These are phyloP conservation scores for Penicillium alfredii DNA, from an alignment of 495 filamentous ascomycete species.

Conservation along the genomic window DNA sequence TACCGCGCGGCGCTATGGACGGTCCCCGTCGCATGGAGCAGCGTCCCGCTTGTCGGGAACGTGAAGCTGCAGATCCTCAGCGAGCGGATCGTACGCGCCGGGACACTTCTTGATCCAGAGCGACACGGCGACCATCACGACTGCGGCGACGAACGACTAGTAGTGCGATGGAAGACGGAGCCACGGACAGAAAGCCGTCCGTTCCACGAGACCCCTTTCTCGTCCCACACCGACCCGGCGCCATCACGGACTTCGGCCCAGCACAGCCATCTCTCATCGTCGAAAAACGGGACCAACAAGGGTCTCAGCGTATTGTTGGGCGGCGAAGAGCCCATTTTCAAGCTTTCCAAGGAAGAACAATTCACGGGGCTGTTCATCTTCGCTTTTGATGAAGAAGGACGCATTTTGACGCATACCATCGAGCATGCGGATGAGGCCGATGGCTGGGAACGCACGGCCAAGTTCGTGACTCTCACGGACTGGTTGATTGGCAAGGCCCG, in stretches of 20 bases:
- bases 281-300: conserved; percentile 30
- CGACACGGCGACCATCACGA: conserved; percentile 24
- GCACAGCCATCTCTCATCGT: conserved; percentile 14
- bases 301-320: conserved; percentile 41
- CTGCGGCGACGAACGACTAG: conserved; percentile 63
- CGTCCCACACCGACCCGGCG: not conserved
- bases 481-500: conserved; percentile 70
- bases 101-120: conserved; percentile 32
- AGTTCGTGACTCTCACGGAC: conserved; percentile 79
- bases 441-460: conserved; percentile 61
- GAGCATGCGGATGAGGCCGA: conserved; percentile 81
- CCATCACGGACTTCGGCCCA: not conserved
- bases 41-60: conserved; percentile 81
- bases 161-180: conserved; percentile 79
- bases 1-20: conserved; percentile 95
- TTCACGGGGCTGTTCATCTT: conserved; percentile 80
- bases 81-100: conserved; percentile 70
- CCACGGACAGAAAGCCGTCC: conserved; percentile 31
- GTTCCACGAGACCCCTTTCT: conserved; percentile 8
- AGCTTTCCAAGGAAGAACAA: conserved; percentile 55
- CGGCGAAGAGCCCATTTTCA: conserved; percentile 65
- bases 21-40: conserved; percentile 89
- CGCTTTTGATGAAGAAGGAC: conserved; percentile 86
- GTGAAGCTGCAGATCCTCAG: conserved; percentile 79
- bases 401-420: conserved; percentile 81